Base-by-base conservation (phyloP, 2,329 filamentous ascomycete genomes). In the Fusarium setosum region DNA sequence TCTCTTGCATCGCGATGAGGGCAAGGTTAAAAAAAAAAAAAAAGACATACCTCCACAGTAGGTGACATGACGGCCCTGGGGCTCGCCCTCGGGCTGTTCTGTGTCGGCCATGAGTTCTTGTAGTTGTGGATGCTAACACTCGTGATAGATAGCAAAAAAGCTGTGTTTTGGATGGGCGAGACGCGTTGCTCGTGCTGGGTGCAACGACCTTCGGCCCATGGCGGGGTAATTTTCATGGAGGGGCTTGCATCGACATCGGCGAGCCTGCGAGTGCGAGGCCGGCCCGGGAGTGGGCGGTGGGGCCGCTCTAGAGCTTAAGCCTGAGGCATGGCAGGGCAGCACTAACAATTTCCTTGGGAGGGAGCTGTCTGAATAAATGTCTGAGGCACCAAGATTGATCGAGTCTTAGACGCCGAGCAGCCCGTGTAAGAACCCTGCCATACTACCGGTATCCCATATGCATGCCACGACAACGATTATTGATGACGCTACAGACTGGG, bases 21-120 rank as follows among this genome's bases (percentile, higher is more conserved):
- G 9, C 8, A n/a, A n/a, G 42, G 24, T 29, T 12, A 17, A 37
- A n/a, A n/a, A 37, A 31, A 23, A 29, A 55, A 40, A 50, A 17
- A 34, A 24, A 55, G 41, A 78, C 85, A 74, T 83, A 88, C 86
- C 86, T 68, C 84, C 85, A 69, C 86, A 88, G 77, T 88, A 88
- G 49, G 79, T 73, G 52, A 88, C 82, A 72, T 81, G 78, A 66
- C 85, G 81, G 69, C 81, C 75, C 72, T 86, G 84, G 40, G 81
- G 81, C 76, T 85, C 84, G 54, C 76, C 77, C 52, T 84, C 83
- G 62, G 78, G 63, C 56, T 83, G 79, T 67, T 86, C 84, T 54
- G 78, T 77, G 69, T 88, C 86, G 72, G 85, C 84, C 86, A 88
- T 88, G 66, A 67, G 45, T 70, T 40, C 52, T 32, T 56, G 40